These are phyloP conservation scores for Curvularia spicifera DNA, from an alignment of 2,329 filamentous ascomycete species.

Conservation along the genomic window DNA sequence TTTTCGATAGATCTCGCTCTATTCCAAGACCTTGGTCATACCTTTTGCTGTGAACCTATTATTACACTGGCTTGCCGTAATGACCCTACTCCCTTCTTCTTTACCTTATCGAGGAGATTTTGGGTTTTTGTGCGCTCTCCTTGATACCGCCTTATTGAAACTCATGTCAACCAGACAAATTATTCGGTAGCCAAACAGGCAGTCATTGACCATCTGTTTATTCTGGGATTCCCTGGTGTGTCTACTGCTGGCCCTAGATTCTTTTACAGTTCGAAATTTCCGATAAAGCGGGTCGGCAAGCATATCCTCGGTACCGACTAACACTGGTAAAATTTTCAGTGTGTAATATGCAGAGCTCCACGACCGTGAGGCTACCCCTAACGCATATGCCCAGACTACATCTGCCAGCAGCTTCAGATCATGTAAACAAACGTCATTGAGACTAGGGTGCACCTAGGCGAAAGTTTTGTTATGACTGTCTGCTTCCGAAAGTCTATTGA, in stretches of 20 bases:
- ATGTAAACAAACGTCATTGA: not conserved
- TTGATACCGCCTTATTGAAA: not conserved
- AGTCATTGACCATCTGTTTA: slow-evolving; percentile 22
- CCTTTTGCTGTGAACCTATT: not conserved
- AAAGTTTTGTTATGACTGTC: not conserved
- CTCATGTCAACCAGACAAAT: slow-evolving; percentile 4
- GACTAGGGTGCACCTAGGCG: not conserved
- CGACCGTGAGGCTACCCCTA: not conserved
- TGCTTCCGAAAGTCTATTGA: not conserved
- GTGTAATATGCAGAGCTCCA: not conserved
- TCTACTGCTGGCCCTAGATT: not conserved
- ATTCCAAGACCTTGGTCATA: not conserved
- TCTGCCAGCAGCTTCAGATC: not conserved
- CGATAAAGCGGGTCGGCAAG: slow-evolving; percentile 2
- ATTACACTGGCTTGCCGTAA: no score
- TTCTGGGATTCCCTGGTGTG: slow-evolving; percentile 13
- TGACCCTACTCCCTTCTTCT: not conserved
- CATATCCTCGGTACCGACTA: not conserved
- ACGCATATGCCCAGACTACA: not conserved
- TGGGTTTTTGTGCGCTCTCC: not conserved
- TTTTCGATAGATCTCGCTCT: not conserved
- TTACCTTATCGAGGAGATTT: not conserved
- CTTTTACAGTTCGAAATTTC: slow-evolving; percentile 9
- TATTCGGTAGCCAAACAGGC: slow-evolving; percentile 26
- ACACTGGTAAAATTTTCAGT: not conserved